Evolutionary conservation across 2,329 filamentous ascomycete species (phyloP), one percentile per base, ranked within the genome.

Genomic region (Waltergamsia citrina): DNA sequence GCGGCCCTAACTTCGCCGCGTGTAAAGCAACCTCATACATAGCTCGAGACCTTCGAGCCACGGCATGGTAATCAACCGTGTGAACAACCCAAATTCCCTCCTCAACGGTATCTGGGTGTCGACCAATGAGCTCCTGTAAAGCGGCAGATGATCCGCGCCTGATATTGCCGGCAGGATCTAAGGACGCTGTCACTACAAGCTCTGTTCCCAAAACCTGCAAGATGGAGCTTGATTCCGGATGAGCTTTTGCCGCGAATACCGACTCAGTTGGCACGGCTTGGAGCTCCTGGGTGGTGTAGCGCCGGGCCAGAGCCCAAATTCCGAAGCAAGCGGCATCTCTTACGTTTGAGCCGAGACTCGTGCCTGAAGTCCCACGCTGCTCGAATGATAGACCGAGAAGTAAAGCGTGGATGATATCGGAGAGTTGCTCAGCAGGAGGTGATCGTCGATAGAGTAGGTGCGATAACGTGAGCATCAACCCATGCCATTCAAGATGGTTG

Each of bases 251-350:
- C 11, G 60, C 52, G 28, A 58, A 46, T 35, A 71, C 50, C 24
- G 67, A 57, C 44, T 63, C 43, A 2, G 63, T 63, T 2, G 74
- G 62, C 2, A 93, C 71, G 0, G 65, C 64, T 9, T 81, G 65
- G 6, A 96, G 67, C 53, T 96, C 90, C 1, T 64, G 51, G 0
- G 87, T 94, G 2, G 75, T 78, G 48, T 96, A 98, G 35, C 90
- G 80, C 36, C 92, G 74, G 16, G 90, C 85, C 7, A 96, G 56
- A 2, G 88, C 83, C 92, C 92, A 98, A 17, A 96, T 81, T 6
- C 92, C 92, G 53, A 96, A 98, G 53, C 88, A 95, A 4, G 92
- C 86, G 10, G 92, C 90, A 60, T 98, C 92, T 30, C 92, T 77
- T 12, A 98, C 88, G 45, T 93, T 94, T 2, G 85, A 81, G 3